Evolutionary conservation across 495 filamentous ascomycete genomes (phyloP).

Genomic region (Penicillium pancosmium): DNA sequence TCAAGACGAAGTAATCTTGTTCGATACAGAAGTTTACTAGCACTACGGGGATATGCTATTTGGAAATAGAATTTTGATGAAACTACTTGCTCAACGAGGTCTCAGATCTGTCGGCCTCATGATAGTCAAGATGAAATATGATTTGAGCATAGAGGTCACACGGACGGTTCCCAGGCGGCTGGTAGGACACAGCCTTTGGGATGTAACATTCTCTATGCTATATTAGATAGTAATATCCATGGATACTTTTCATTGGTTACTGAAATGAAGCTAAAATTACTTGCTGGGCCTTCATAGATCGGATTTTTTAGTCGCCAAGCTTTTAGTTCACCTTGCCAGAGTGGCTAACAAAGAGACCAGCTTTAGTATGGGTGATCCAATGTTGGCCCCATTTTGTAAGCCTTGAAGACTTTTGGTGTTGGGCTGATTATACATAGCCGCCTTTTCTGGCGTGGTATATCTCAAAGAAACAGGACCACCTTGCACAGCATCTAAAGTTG

Average conservation of each 20-base stretch:
- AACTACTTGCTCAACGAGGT: neutral
- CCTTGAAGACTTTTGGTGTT: neutral
- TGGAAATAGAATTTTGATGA: neutral
- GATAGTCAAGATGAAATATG: neutral
- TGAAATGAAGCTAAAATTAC: neutral
- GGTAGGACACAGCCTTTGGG: conserved; percentile 6
- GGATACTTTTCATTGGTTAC: conserved; percentile 2
- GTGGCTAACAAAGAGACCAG: conserved; percentile 25
- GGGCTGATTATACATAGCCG: neutral
- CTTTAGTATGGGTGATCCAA: conserved; percentile 9
- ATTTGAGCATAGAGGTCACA: conserved; percentile 2
- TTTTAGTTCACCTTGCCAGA: neutral
- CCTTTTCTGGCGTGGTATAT: neutral
- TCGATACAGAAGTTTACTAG: no score
- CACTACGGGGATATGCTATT: neutral
- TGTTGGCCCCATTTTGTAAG: neutral
- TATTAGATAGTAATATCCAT: conserved; percentile 12
- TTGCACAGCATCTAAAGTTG: conserved; percentile 4
- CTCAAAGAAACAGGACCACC: neutral
- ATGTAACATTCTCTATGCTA: conserved; percentile 17
- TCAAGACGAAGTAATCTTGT: no score
- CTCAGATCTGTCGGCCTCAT: neutral
- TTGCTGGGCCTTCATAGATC: neutral
- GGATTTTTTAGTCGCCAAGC: conserved; percentile 5
- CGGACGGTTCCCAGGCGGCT: conserved; percentile 12